phyloP scores from a whole-genome alignment of 2,329 filamentous ascomycete species.

The Diaporthe ilicicola region DNA sequence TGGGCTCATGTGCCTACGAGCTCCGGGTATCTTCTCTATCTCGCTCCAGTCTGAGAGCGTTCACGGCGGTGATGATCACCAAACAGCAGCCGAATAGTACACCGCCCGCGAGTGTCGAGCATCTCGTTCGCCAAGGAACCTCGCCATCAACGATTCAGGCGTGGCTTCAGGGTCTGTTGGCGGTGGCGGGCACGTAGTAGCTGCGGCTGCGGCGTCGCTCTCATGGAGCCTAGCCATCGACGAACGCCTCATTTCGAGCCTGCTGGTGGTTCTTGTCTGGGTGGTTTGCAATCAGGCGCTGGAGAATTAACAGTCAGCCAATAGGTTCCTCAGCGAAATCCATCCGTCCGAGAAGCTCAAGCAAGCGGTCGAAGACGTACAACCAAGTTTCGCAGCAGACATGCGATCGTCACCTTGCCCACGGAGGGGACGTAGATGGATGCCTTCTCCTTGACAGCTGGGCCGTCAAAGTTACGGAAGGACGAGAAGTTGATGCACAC shows the following conservation, averaged over 20 bases:
- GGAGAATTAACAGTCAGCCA: neutral
- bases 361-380: slow-evolving; percentile 61
- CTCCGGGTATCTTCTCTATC: slow-evolving; percentile 33
- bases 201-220: neutral
- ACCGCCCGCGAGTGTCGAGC: neutral
- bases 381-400: slow-evolving; percentile 87
- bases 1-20: neutral
- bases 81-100: neutral
- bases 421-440: slow-evolving; percentile 97
- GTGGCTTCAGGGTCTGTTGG: neutral
- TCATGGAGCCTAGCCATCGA: slow-evolving; percentile 43
- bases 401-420: slow-evolving; percentile 96
- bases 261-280: slow-evolving; percentile 47
- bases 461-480: slow-evolving; percentile 87
- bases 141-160: neutral
- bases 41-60: neutral
- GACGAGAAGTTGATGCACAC: slow-evolving; percentile 99
- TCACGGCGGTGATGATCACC: neutral
- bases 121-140: neutral
- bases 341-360: slow-evolving; percentile 26
- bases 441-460: slow-evolving; percentile 91
- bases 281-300: slow-evolving; percentile 63
- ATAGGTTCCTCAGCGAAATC: neutral
- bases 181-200: neutral
- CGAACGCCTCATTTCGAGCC: slow-evolving; percentile 53